phyloP scores from a whole-genome alignment of 148 eudicot genomes.

The Amaranthus cruentus region DNA sequence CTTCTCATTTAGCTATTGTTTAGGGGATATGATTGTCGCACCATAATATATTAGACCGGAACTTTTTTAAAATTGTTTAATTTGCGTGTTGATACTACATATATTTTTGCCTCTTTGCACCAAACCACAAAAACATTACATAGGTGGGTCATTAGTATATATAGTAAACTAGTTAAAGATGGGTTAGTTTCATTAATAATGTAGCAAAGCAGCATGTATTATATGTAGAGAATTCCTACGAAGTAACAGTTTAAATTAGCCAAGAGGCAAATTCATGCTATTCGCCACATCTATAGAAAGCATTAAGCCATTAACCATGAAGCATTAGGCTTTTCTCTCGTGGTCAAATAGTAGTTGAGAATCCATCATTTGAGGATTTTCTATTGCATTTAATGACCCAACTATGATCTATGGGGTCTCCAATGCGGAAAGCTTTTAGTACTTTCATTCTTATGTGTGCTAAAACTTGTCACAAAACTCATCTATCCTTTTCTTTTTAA shows the following conservation, averaged over 20 bases:
- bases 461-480: neutral
- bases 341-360: neutral
- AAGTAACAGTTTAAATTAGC: neutral
- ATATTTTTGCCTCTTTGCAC: too few species aligned
- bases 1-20: too few species aligned
- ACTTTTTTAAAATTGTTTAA: too few species aligned
- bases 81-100: too few species aligned
- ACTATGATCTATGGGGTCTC: neutral
- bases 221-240: neutral
- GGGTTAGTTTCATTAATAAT: too few species aligned
- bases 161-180: too few species aligned
- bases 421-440: neutral
- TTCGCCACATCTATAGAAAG: neutral
- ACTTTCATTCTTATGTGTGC: neutral
- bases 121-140: too few species aligned
- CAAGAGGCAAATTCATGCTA: neutral
- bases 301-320: neutral
- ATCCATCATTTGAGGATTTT: neutral
- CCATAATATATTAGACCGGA: too few species aligned
- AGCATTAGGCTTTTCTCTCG: neutral
- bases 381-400: neutral
- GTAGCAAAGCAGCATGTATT: neutral
- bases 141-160: too few species aligned
- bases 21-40: too few species aligned
- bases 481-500: neutral